Percentiles rank a stretch among this genome's conserved stretches.
Evolutionary conservation across 306 rosid species (phyloP).

Genomic region (Cicer bijugum): DNA sequence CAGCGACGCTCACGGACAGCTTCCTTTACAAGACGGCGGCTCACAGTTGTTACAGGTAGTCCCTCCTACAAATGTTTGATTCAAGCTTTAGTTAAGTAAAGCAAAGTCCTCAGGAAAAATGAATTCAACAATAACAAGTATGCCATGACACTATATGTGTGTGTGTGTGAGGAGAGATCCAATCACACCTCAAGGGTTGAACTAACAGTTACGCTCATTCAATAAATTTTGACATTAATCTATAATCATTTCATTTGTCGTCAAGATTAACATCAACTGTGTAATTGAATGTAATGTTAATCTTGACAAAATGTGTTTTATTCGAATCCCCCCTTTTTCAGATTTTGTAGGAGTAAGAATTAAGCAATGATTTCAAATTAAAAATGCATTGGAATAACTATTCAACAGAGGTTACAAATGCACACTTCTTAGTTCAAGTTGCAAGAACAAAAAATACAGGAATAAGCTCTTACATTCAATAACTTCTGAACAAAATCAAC

Average conservation of each 20-base stretch:
- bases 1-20: slow-evolving; percentile 85
- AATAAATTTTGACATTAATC: too few species aligned
- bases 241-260: too few species aligned
- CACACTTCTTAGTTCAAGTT: slow-evolving; percentile 11
- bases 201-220: too few species aligned
- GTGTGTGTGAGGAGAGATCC: too few species aligned
- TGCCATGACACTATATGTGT: too few species aligned
- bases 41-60: slow-evolving; percentile 60
- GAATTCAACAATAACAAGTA: not conserved
- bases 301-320: too few species aligned
- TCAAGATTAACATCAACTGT: too few species aligned
- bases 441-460: slow-evolving; percentile 33
- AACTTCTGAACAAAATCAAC: slow-evolving; percentile 82
- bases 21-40: slow-evolving; percentile 79
- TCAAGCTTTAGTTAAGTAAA: slow-evolving; percentile 17
- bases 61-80: slow-evolving; percentile 64
- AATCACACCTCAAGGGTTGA: too few species aligned
- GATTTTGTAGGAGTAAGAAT: not conserved
- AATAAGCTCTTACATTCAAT: slow-evolving; percentile 59
- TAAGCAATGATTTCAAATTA: slow-evolving; percentile 16
- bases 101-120: not conserved
- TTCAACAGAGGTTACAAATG: slow-evolving; percentile 26
- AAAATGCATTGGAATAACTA: slow-evolving; percentile 4
- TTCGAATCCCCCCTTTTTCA: not conserved
- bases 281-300: too few species aligned